phyloP scores from a whole-genome alignment of 306 rosid genomes.

The Casuarina cunninghamiana region DNA sequence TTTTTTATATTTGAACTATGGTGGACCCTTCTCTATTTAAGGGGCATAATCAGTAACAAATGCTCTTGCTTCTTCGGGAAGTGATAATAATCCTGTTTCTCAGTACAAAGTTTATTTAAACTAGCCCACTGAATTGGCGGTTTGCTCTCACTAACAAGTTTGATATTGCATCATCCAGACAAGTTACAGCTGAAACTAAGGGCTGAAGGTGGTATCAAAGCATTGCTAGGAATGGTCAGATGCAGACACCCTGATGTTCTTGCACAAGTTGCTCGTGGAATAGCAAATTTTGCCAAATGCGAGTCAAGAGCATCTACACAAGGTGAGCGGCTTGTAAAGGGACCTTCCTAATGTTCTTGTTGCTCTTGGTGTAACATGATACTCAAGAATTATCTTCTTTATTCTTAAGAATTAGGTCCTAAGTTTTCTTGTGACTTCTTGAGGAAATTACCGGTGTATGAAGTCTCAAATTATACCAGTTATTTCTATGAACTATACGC shows the following conservation, averaged over 20 bases:
- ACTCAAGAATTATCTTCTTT: not conserved
- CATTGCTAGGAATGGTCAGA: conserved; percentile 94
- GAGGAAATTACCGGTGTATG: not conserved
- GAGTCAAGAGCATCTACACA: conserved; percentile 93
- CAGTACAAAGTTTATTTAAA: not conserved
- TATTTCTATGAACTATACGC: not conserved
- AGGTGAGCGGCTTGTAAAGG: conserved; percentile 47
- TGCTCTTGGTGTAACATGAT: not conserved
- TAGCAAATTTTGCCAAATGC: conserved; percentile 92
- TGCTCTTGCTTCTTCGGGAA: conserved; percentile 20
- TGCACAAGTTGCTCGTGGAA: conserved; percentile 99
- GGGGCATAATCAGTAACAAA: not conserved
- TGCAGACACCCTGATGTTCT: conserved; percentile 96
- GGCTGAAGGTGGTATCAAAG: conserved; percentile 85
- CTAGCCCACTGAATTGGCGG: not conserved
- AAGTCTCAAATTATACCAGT: not conserved
- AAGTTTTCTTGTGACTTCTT: conserved; percentile 13
- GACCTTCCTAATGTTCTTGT: conserved; percentile 12
- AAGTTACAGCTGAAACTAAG: conserved; percentile 80
- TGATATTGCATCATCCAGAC: conserved; percentile 45
- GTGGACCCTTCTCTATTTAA: not conserved
- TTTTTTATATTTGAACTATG: not conserved
- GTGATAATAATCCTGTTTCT: conserved; percentile 16
- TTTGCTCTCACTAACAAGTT: conserved; percentile 27
- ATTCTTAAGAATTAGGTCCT: conserved; percentile 18